These are phyloP conservation scores for Emmonsia crescens DNA, from an alignment of 2,329 filamentous ascomycete species.

Conservation along the genomic window DNA sequence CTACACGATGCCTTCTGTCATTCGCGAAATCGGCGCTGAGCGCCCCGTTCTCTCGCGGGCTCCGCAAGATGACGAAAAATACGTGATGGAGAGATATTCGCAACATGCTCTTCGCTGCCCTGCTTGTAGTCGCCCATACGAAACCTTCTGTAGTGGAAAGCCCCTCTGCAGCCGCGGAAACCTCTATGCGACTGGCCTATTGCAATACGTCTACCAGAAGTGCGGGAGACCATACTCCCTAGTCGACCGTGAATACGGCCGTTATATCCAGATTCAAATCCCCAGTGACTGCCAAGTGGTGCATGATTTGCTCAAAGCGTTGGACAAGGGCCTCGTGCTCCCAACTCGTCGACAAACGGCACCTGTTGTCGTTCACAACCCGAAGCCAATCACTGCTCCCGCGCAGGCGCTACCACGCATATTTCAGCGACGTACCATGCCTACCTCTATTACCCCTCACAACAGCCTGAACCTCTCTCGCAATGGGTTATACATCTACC, in stretches of 20 bases:
- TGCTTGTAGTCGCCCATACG: slow-evolving; percentile 22
- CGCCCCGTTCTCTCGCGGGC: slow-evolving; percentile 14
- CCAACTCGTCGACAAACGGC: slow-evolving; percentile 4
- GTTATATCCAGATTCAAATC: slow-evolving; percentile 32
- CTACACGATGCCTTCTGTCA: slow-evolving; percentile 41
- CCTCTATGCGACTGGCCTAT: slow-evolving; percentile 23
- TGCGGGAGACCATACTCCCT: slow-evolving; percentile 32
- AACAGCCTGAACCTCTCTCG: neutral
- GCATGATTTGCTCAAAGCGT: slow-evolving; percentile 30
- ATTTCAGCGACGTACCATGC: neutral
- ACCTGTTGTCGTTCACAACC: slow-evolving; percentile 6
- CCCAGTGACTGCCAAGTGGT: slow-evolving; percentile 27
- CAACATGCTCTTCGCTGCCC: slow-evolving; percentile 25
- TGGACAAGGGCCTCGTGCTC: slow-evolving; percentile 29
- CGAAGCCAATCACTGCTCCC: neutral
- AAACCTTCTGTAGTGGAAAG: slow-evolving; percentile 17
- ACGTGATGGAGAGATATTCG: slow-evolving; percentile 26
- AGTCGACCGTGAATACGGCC: slow-evolving; percentile 30
- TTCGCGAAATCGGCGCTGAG: slow-evolving; percentile 14
- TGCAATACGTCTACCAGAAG: slow-evolving; percentile 26
- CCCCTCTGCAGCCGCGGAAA: slow-evolving; percentile 27
- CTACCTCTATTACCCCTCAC: neutral
- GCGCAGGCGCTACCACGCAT: neutral
- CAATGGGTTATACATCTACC: neutral
- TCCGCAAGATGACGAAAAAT: slow-evolving; percentile 24